A percentile compares a stretch with the other conserved stretches of the same genome.
phyloP scores from a whole-genome alignment of 768 basidiomycete genomes.

The Podaxis pistillaris region DNA sequence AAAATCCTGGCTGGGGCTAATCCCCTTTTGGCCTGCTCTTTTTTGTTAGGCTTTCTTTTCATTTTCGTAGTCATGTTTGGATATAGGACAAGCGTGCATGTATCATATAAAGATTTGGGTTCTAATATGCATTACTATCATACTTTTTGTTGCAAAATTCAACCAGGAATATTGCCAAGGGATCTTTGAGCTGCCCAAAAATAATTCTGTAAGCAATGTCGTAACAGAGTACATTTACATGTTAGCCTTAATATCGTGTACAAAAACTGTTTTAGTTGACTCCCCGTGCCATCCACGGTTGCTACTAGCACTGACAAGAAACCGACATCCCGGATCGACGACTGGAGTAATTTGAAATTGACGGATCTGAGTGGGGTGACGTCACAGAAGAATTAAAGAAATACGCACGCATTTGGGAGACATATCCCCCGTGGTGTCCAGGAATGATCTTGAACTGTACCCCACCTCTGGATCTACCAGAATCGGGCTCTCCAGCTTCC shows the following conservation, averaged over 20 bases:
- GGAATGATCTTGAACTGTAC: constrained; percentile 94
- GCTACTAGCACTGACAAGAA: constrained; percentile 89
- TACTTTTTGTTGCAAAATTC: constrained; percentile 1
- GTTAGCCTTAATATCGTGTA: constrained; percentile 77
- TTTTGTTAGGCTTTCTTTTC: neutral
- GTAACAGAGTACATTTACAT: neutral
- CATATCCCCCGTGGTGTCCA: constrained; percentile 92
- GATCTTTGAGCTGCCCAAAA: neutral
- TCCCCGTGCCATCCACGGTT: constrained; percentile 95
- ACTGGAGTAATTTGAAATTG: constrained; percentile 45
- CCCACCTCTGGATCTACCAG: constrained; percentile 59
- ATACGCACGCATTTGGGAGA: constrained; percentile 87
- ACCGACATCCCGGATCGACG: constrained; percentile 79
- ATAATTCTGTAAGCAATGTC: neutral
- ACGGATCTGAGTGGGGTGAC: neutral
- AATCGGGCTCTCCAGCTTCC: constrained; percentile 71
- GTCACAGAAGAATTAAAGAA: neutral
- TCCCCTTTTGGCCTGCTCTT: neutral
- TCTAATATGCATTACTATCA: constrained; percentile 15
- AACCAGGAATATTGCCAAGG: neutral
- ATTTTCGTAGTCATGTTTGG: neutral
- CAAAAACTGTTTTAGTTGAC: constrained; percentile 84
- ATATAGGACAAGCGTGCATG: constrained; percentile 4
- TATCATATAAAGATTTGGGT: constrained; percentile 11
- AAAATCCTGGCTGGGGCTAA: constrained; percentile 22